Conservation (phyloP, 2,329 filamentous ascomycete genomes). For the Monosporascus sp. region DNA sequence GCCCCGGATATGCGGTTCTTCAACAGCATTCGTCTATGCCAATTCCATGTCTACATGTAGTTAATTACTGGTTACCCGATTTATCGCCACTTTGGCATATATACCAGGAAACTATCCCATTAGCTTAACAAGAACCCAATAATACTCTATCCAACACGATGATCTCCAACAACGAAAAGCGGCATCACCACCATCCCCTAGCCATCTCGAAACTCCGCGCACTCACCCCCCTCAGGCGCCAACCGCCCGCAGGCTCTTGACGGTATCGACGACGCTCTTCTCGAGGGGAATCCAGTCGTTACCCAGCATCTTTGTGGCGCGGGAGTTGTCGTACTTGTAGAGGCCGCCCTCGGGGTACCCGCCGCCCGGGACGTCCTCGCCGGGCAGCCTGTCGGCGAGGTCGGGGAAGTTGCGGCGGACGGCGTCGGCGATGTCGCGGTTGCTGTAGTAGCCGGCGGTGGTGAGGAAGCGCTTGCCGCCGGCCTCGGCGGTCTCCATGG, state of each 20-base stretch:
- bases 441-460: constrained; percentile 42
- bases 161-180: too few species aligned
- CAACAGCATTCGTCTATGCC: too few species aligned
- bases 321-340: constrained; percentile 54
- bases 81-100: too few species aligned
- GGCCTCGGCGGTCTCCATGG: constrained; percentile 43
- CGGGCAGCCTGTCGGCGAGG: constrained; percentile 42
- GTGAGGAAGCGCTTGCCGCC: constrained; percentile 48
- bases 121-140: too few species aligned
- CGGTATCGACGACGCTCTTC: constrained; percentile 57
- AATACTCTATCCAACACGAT: too few species aligned
- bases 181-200: too few species aligned
- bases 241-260: constrained; percentile 57
- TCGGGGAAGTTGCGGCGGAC: constrained; percentile 47
- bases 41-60: too few species aligned
- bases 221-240: constrained; percentile 15
- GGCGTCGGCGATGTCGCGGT: constrained; percentile 39
- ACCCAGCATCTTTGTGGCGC: constrained; percentile 55
- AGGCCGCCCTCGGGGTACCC: constrained; percentile 35
- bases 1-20: too few species aligned
- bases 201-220: not conserved
- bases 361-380: constrained; percentile 39
- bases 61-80: too few species aligned
- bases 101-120: too few species aligned
- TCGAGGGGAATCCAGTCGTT: constrained; percentile 60